phyloP scores from a whole-genome alignment of 352 stramenopile genomes.

The Thalassiosira mediterranea region DNA sequence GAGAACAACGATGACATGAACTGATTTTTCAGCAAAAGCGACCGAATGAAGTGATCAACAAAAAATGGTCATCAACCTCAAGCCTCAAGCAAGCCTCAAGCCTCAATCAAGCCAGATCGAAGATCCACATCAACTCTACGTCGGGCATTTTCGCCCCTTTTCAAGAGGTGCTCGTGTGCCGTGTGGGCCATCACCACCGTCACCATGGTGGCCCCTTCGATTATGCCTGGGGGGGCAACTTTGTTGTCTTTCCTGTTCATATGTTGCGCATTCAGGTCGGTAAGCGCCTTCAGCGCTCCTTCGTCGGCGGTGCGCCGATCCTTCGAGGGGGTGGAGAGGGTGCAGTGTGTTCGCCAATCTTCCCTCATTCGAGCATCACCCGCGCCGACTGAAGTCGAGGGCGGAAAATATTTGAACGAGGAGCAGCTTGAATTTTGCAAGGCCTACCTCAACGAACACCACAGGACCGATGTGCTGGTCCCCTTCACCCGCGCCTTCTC shows the following conservation, averaged over 20 bases:
- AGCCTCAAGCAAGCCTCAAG: no score
- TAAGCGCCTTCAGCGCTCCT: constrained; percentile 21
- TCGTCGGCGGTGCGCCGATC: constrained; percentile 12
- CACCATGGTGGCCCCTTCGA: no score
- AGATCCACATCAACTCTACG: no score
- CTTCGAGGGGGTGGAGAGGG: no score
- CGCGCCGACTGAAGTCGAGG: constrained; percentile 3
- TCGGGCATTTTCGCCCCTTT: no score
- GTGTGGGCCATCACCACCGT: no score
- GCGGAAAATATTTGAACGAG: constrained; percentile 32
- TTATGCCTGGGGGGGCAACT: no score
- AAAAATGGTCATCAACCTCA: no score
- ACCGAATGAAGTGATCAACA: no score
- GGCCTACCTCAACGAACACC: constrained; percentile 81
- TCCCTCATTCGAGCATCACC: constrained; percentile 9
- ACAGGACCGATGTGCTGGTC: constrained; percentile 58
- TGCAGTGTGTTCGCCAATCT: neutral
- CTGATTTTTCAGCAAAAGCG: no score
- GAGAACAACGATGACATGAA: no score
- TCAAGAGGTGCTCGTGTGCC: neutral
- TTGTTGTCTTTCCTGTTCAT: neutral
- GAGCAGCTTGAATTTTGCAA: constrained; percentile 65
- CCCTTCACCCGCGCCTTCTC: constrained; percentile 72
- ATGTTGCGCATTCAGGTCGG: neutral
- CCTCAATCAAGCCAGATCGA: no score